Conservation (phyloP, 371 early-diverging fungal genomes). For the Mucor velutinosus region DNA sequence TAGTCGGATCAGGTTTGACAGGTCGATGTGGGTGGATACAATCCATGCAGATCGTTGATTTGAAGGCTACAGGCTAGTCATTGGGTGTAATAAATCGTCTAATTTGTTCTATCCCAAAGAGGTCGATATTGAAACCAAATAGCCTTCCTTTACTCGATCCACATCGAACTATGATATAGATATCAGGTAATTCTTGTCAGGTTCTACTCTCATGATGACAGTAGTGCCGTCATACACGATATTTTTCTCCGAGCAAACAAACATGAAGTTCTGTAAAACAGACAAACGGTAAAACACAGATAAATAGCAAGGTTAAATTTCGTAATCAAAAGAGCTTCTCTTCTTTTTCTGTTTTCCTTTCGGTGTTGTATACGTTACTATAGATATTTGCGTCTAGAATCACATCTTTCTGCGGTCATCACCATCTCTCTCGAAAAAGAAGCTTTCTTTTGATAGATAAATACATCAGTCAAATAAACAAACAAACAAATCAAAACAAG, state of each 20-base stretch:
- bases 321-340: not conserved
- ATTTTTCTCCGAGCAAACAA: conserved; percentile 17
- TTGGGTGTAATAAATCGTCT: not conserved
- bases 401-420: not conserved
- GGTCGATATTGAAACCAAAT: not conserved
- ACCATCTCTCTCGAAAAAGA: not conserved
- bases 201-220: conserved; percentile 1
- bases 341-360: not conserved
- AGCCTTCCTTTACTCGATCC: not conserved
- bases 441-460: not conserved
- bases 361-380: not conserved
- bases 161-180: not conserved
- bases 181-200: not conserved
- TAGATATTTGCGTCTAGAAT: not conserved
- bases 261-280: not conserved
- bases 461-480: not conserved
- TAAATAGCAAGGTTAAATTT: conserved; percentile 6
- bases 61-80: not conserved
- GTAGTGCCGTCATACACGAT: not conserved
- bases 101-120: not conserved
- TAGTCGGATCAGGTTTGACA: not conserved
- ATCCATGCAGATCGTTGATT: not conserved
- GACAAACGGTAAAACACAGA: conserved; percentile 2
- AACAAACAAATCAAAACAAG: conserved; percentile 6
- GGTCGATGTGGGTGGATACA: not conserved